A percentile compares a stretch with the other conserved stretches of the same genome.
Evolutionary conservation across 805 yeast species (phyloP).

Genomic region (Candida boidinii): DNA sequence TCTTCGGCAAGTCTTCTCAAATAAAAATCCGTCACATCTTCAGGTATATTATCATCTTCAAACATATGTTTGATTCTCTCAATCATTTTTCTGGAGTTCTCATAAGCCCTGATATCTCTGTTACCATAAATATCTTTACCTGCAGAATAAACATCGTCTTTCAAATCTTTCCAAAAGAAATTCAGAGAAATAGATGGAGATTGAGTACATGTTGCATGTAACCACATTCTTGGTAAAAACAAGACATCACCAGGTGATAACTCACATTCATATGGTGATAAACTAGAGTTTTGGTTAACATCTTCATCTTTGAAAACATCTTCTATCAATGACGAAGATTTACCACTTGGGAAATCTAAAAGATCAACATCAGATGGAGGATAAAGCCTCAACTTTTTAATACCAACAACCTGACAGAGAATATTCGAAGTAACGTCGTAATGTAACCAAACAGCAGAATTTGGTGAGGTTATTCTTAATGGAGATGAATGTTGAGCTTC

Average conservation of each 20-base stretch:
- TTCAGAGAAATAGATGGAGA: conserved; percentile 24
- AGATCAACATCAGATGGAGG: conserved; percentile 24
- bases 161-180: conserved; percentile 26
- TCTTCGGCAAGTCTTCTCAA: conserved; percentile 21
- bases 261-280: conserved; percentile 20
- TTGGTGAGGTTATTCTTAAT: conserved; percentile 23
- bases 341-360: conserved; percentile 22
- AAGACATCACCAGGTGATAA: conserved; percentile 28
- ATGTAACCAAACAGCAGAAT: conserved; percentile 26
- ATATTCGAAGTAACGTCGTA: conserved; percentile 29
- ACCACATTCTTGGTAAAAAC: conserved; percentile 29
- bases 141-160: conserved; percentile 14
- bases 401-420: conserved; percentile 25
- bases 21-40: conserved; percentile 20
- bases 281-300: conserved; percentile 3
- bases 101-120: conserved; percentile 24
- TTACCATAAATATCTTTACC: conserved; percentile 29
- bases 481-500: conserved; percentile 23
- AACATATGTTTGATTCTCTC: conserved; percentile 14
- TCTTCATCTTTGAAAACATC: conserved; percentile 18
- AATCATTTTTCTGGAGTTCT: conserved; percentile 19
- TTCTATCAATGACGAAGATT: conserved; percentile 22
- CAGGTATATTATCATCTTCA: conserved; percentile 12
- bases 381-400: conserved; percentile 22
- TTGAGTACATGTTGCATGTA: conserved; percentile 26